Evolutionary conservation across 2,329 filamentous ascomycete species (phyloP).

Genomic region (Apiospora rasikravindrae): DNA sequence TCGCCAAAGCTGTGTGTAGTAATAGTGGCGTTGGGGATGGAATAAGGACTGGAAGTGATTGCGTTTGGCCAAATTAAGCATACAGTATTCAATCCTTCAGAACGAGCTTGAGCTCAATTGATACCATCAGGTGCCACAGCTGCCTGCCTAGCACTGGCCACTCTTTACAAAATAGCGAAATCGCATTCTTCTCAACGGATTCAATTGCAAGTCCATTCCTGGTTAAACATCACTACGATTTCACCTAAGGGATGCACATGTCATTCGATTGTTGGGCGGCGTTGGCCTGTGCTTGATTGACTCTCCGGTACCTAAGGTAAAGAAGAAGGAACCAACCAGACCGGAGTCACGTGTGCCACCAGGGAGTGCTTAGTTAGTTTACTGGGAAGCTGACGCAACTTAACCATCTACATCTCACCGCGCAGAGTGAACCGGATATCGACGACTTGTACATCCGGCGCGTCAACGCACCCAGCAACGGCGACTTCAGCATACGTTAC

Average conservation of each 20-base stretch:
- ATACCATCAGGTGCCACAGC: neutral
- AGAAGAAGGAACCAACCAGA: neutral
- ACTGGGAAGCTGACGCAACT: constrained; percentile 11
- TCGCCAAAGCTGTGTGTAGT: too few relatives aligned
- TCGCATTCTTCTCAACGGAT: neutral
- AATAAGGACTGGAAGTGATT: too few relatives aligned
- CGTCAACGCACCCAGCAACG: neutral
- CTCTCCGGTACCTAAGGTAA: neutral
- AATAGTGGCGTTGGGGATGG: too few relatives aligned
- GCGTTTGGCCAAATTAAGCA: too few relatives aligned
- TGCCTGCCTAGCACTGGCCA: neutral
- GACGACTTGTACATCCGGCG: neutral
- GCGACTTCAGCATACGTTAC: neutral
- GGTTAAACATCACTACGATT: neutral
- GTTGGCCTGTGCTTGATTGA: constrained; percentile 12
- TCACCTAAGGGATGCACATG: constrained; percentile 6
- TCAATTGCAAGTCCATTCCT: constrained; percentile 4
- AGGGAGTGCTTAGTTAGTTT: constrained; percentile 9
- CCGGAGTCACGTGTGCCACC: constrained; percentile 7
- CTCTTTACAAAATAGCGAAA: neutral
- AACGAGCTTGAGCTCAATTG: neutral
- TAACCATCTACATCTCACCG: constrained; percentile 13
- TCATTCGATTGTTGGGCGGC: neutral
- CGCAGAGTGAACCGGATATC: constrained; percentile 12
- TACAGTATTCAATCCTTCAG: too few relatives aligned